phyloP scores from a whole-genome alignment of 1,284 basidiomycete genomes.

The Ceratobasidium sp. region DNA sequence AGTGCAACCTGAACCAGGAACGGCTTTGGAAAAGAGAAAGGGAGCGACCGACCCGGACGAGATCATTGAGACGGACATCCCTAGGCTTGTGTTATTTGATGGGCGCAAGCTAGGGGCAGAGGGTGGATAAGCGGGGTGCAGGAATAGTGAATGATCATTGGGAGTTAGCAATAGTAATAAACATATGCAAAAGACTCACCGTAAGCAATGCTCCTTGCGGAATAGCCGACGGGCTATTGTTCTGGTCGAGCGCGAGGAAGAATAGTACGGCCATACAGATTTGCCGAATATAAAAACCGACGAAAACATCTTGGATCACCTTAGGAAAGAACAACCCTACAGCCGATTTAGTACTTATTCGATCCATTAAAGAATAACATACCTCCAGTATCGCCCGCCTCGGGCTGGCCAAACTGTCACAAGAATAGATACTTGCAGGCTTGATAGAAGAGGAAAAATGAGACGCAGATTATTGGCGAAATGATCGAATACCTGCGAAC shows the following conservation, averaged over 20 bases:
- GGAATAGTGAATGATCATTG: slow-evolving; percentile 70
- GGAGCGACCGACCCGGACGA: slow-evolving; percentile 50
- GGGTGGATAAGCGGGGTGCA: slow-evolving; percentile 60
- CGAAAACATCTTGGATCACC: slow-evolving; percentile 92
- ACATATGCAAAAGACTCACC: slow-evolving; percentile 62
- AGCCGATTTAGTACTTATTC: slow-evolving; percentile 60
- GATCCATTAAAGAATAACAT: slow-evolving; percentile 55
- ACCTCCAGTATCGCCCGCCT: slow-evolving; percentile 81
- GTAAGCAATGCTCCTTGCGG: slow-evolving; percentile 84
- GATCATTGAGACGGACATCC: slow-evolving; percentile 56
- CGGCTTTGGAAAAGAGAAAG: slow-evolving; percentile 23
- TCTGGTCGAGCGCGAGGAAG: slow-evolving; percentile 79
- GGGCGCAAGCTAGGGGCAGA: slow-evolving; percentile 83
- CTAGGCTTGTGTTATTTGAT: slow-evolving; percentile 60
- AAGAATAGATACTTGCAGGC: slow-evolving; percentile 92
- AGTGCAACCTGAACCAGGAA: slow-evolving; percentile 21
- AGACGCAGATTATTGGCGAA: slow-evolving; percentile 72
- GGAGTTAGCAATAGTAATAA: slow-evolving; percentile 52
- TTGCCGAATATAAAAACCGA: slow-evolving; percentile 90
- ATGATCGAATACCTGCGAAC: slow-evolving; percentile 84
- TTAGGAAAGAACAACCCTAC: slow-evolving; percentile 95
- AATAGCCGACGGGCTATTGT: slow-evolving; percentile 68
- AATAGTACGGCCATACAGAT: slow-evolving; percentile 88
- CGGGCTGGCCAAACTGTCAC: slow-evolving; percentile 82
- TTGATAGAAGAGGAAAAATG: slow-evolving; percentile 69